phyloP scores from a whole-genome alignment of 768 basidiomycete genomes.

The Suillus subluteus region DNA sequence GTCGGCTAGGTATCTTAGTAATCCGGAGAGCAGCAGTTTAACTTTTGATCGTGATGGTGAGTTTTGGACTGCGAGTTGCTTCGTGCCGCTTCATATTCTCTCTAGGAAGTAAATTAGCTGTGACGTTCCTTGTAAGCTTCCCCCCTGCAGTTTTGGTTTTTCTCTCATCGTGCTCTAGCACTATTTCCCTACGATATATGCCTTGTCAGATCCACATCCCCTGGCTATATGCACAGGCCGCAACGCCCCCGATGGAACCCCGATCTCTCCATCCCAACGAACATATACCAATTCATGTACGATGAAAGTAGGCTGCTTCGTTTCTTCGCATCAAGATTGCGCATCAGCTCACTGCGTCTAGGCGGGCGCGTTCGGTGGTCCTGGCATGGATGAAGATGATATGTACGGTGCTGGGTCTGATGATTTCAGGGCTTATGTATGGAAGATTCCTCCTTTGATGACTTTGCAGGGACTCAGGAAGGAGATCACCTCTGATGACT shows the following conservation, averaged over 20 bases:
- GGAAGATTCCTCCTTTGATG: conserved; percentile 64
- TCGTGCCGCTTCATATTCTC: conserved; percentile 10
- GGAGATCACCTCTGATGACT: conserved; percentile 48
- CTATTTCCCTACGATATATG: conserved; percentile 72
- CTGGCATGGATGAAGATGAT: conserved; percentile 51
- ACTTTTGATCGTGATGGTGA: conserved; percentile 70
- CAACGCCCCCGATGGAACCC: conserved; percentile 58
- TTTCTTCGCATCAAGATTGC: neutral
- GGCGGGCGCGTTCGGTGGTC: conserved; percentile 79
- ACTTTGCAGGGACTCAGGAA: conserved; percentile 49
- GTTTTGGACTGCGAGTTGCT: conserved; percentile 10
- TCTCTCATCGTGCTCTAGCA: conserved; percentile 44
- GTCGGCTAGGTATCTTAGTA: conserved; percentile 42
- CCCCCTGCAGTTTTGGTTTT: conserved; percentile 1
- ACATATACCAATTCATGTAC: conserved; percentile 76
- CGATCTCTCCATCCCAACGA: conserved; percentile 46
- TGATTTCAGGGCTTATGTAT: conserved; percentile 79
- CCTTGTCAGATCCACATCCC: conserved; percentile 67
- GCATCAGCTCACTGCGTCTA: conserved; percentile 31
- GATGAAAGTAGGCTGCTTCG: conserved; percentile 61
- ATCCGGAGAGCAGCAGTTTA: conserved; percentile 72
- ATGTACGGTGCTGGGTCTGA: conserved; percentile 82
- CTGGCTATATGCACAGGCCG: conserved; percentile 68
- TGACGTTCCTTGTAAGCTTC: conserved; percentile 64
- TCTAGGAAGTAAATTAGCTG: conserved; percentile 63